Percentiles rank a stretch among this genome's conserved stretches.
These are phyloP conservation scores for Hypoxylon sp. DNA, from an alignment of 2,329 filamentous ascomycete species.

Conservation along the genomic window DNA sequence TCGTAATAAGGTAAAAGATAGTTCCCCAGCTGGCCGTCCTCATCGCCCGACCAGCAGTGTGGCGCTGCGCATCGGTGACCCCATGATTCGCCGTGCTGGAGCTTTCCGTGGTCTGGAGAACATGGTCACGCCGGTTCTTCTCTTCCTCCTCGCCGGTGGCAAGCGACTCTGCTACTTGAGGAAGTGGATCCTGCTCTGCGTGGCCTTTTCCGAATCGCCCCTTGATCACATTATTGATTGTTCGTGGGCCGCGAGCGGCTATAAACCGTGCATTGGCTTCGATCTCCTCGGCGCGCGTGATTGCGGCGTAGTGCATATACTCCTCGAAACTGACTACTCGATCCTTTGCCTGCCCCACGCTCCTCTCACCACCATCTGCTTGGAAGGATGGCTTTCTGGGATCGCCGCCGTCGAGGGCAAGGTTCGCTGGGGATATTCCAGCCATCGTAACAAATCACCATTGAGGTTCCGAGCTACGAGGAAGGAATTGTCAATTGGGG, in stretches of 20 bases:
- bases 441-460: slow-evolving; percentile 18
- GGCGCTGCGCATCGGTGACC: slow-evolving; percentile 54
- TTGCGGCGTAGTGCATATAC: slow-evolving; percentile 37
- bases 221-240: slow-evolving; percentile 23
- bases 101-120: neutral
- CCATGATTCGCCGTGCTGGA: slow-evolving; percentile 7
- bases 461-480: neutral
- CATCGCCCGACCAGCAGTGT: slow-evolving; percentile 54
- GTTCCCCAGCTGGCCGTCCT: slow-evolving; percentile 57
- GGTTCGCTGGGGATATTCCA: slow-evolving; percentile 19
- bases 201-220: slow-evolving; percentile 24
- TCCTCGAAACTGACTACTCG: slow-evolving; percentile 34
- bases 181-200: neutral
- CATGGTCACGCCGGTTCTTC: slow-evolving; percentile 5
- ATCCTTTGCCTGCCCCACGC: neutral
- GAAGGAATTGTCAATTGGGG: too few relatives aligned
- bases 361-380: slow-evolving; percentile 1
- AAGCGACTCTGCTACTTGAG: slow-evolving; percentile 8
- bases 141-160: slow-evolving; percentile 7
- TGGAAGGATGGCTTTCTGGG: slow-evolving; percentile 22
- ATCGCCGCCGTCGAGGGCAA: slow-evolving; percentile 30
- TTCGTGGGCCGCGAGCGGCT: slow-evolving; percentile 19
- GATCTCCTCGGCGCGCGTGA: slow-evolving; percentile 38
- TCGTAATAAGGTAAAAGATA: slow-evolving; percentile 60
- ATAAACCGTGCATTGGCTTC: slow-evolving; percentile 31